Conservation (phyloP, 2,329 filamentous ascomycete genomes). For the Penicillium sp. region DNA sequence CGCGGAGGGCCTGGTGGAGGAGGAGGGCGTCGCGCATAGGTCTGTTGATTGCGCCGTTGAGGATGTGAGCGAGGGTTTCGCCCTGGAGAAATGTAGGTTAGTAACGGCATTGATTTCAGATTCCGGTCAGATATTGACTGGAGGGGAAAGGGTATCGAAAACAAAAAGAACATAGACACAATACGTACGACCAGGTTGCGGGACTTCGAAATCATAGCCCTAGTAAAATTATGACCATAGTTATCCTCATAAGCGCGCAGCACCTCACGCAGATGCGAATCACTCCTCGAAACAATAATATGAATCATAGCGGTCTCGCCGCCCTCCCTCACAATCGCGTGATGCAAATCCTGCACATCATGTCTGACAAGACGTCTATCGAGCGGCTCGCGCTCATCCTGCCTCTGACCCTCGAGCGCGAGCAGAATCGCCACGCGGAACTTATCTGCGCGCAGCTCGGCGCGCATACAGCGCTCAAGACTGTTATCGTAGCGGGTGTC, state of each 20-base stretch:
- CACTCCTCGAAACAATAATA: constrained; percentile 71
- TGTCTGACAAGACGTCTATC: constrained; percentile 56
- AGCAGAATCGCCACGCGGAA: constrained; percentile 81
- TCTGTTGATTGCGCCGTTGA: constrained; percentile 93
- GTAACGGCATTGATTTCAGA: neutral
- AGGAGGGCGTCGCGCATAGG: constrained; percentile 87
- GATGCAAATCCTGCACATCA: constrained; percentile 65
- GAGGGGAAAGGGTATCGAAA: too few species aligned
- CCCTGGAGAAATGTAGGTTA: constrained; percentile 52
- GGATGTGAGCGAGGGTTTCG: constrained; percentile 84
- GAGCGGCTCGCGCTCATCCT: constrained; percentile 66
- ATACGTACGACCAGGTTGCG: constrained; percentile 78
- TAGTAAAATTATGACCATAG: constrained; percentile 72
- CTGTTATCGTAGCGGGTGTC: constrained; percentile 87
- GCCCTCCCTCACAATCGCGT: constrained; percentile 61
- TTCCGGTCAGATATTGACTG: neutral
- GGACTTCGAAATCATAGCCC: constrained; percentile 78
- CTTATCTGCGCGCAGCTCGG: constrained; percentile 89
- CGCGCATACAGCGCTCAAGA: constrained; percentile 75
- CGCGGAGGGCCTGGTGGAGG: constrained; percentile 77
- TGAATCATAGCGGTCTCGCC: constrained; percentile 81
- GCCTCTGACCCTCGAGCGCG: constrained; percentile 70
- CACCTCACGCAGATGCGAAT: constrained; percentile 72
- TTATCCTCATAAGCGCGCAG: constrained; percentile 65
- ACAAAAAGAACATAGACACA: too few species aligned